Conservation (phyloP, 202 grass and related monocot genomes). For the Schoenoplectus tabernaemontani region DNA sequence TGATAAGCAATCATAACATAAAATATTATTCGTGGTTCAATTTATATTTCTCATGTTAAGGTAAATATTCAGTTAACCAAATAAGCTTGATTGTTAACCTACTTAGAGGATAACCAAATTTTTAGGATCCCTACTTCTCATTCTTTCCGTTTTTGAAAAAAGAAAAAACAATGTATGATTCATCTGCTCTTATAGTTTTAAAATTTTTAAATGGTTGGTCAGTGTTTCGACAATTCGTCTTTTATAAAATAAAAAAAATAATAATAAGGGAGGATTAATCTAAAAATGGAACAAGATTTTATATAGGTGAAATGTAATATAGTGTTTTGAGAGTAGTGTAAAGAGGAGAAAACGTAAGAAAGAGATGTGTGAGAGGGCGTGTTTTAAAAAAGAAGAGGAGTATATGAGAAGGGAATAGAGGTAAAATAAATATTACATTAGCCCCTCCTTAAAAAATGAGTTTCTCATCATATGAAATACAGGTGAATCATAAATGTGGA, state of each 20-base stretch:
- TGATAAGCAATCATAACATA: not conserved
- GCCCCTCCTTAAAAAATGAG: not conserved
- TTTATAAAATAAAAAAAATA: no score
- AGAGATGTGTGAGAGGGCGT: no score
- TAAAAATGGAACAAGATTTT: not conserved
- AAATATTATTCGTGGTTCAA: not conserved
- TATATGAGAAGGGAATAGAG: no score
- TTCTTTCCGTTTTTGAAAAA: no score
- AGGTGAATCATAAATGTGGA: conserved; percentile 5
- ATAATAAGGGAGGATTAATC: not conserved
- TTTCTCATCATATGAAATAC: not conserved
- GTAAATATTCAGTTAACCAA: not conserved
- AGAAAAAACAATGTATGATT: not conserved
- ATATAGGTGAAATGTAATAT: no score
- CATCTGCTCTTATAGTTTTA: not conserved
- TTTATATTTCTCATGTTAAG: not conserved
- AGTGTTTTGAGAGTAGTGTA: no score
- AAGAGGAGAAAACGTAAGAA: no score
- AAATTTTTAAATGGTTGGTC: not conserved
- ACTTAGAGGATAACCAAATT: not conserved
- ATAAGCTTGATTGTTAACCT: not conserved
- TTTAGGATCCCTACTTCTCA: no score
- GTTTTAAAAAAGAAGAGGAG: no score
- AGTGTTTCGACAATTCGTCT: not conserved
- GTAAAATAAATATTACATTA: no score